Conservation (phyloP, 495 filamentous ascomycete species). For the Hypoxylon lienhwacheense region DNA sequence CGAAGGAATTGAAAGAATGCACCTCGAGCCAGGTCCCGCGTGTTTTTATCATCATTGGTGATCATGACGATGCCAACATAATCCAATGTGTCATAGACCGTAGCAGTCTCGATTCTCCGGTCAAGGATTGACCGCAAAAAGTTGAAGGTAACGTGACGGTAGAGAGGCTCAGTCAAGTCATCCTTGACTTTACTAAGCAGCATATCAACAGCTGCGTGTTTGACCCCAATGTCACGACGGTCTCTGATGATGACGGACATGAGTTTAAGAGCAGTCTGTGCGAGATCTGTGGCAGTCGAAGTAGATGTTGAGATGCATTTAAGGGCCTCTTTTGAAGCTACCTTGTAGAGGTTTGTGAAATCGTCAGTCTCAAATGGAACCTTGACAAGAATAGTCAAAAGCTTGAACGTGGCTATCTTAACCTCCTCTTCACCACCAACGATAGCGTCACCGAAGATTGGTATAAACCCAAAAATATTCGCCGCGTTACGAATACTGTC, state of each 20-base stretch:
- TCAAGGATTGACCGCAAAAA: slow-evolving; percentile 85
- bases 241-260: slow-evolving; percentile 84
- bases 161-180: slow-evolving; percentile 90
- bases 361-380: slow-evolving; percentile 75
- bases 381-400: slow-evolving; percentile 82
- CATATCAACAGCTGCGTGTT: slow-evolving; percentile 80
- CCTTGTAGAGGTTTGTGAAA: slow-evolving; percentile 73
- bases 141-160: slow-evolving; percentile 88
- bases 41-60: slow-evolving; percentile 83
- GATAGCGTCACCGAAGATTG: slow-evolving; percentile 83
- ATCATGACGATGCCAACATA: slow-evolving; percentile 91
- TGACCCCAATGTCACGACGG: slow-evolving; percentile 68
- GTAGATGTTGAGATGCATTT: slow-evolving; percentile 64
- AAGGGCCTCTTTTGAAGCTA: slow-evolving; percentile 77
- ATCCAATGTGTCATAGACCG: slow-evolving; percentile 89
- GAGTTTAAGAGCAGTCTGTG: slow-evolving; percentile 85
- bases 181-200: slow-evolving; percentile 79
- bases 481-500: slow-evolving; percentile 72
- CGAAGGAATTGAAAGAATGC: slow-evolving; percentile 92
- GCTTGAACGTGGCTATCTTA: slow-evolving; percentile 76
- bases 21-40: slow-evolving; percentile 82
- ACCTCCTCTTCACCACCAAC: slow-evolving; percentile 85
- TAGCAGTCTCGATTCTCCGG: slow-evolving; percentile 78
- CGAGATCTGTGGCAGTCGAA: slow-evolving; percentile 75
- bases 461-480: slow-evolving; percentile 82